Evolutionary conservation across 1,284 basidiomycete genomes (phyloP), one percentile per base, ranked within the genome.

Genomic region (Athelia psychrophila): DNA sequence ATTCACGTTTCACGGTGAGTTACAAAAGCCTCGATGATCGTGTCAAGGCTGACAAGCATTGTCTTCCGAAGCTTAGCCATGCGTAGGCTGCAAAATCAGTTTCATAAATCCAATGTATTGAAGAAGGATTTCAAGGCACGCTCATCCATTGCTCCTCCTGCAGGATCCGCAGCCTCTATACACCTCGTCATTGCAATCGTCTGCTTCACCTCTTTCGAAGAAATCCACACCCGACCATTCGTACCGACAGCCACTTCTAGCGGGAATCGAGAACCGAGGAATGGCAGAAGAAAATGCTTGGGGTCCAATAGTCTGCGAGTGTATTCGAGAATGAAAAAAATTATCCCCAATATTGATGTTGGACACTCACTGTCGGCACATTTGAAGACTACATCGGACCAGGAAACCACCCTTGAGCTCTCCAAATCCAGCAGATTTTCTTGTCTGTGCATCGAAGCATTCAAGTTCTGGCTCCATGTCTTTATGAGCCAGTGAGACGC

Each of bases 391-490:
- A 61, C 88, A 91, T 52, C 79, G 79, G 15, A 85, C 77, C 48
- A 93, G 60, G 59, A 92, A 91, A 1, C 91, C 91, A 9, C 84
- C 86, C 54, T 86, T 88, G 22, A 94, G 77, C 60, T 92, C 91
- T 2, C 91, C 92, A 58, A 88, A 93, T 0, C 89, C 92, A 56
- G 88, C 87, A 0, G 90, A 73, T 67, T 93, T 94, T 58, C 80
- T 84, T 25, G 88, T 91, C 59, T 92, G 86, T 3, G 89, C 88
- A 62, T 93, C 88, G 61, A 93, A 91, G 64, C 91, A 94, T 63
- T 93, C 90, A 3, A 94, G 72, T 61, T 94, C 91, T 1, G 91
- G 91, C 49, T 94, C 91, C 84, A 93, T 92, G 64, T 94, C 91
- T 62, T 89, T 91, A 61, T 93, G 88, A 15, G 92, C 91, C 22